These are phyloP conservation scores for Barnettozyma hawaiiensis DNA, from an alignment of 1,139 yeast genomes.

Conservation along the genomic window DNA sequence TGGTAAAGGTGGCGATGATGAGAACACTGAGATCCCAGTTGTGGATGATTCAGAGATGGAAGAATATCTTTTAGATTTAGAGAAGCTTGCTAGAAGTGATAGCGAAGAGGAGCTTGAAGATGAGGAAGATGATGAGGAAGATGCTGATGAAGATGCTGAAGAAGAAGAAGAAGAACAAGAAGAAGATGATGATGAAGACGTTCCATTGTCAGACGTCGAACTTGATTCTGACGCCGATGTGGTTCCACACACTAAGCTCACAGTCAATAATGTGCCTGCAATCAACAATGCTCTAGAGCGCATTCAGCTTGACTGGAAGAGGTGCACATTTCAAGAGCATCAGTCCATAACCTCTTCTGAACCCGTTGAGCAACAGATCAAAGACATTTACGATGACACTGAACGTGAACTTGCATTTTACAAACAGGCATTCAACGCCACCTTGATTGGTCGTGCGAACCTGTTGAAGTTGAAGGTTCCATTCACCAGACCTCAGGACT, in stretches of 20 bases:
- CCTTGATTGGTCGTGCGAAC: conserved; percentile 61
- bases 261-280: conserved; percentile 70
- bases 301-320: conserved; percentile 66
- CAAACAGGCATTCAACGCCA: conserved; percentile 89
- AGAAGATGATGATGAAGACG: conserved; percentile 54
- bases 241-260: conserved; percentile 84
- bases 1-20: conserved; percentile 27
- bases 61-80: conserved; percentile 45
- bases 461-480: conserved; percentile 68
- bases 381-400: conserved; percentile 92
- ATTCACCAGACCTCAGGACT: conserved; percentile 89
- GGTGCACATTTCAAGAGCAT: conserved; percentile 75
- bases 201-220: conserved; percentile 75
- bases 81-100: conserved; percentile 52
- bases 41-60: conserved; percentile 32
- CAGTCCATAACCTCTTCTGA: conserved; percentile 62
- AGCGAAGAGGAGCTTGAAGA: conserved; percentile 37
- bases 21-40: conserved; percentile 23
- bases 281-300: conserved; percentile 62
- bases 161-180: conserved; percentile 35
- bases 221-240: conserved; percentile 82
- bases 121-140: conserved; percentile 40
- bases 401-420: conserved; percentile 82
- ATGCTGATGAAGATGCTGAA: conserved; percentile 39
- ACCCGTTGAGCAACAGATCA: conserved; percentile 59